phyloP scores from a whole-genome alignment of 768 basidiomycete genomes.

The Lentinula boryana region DNA sequence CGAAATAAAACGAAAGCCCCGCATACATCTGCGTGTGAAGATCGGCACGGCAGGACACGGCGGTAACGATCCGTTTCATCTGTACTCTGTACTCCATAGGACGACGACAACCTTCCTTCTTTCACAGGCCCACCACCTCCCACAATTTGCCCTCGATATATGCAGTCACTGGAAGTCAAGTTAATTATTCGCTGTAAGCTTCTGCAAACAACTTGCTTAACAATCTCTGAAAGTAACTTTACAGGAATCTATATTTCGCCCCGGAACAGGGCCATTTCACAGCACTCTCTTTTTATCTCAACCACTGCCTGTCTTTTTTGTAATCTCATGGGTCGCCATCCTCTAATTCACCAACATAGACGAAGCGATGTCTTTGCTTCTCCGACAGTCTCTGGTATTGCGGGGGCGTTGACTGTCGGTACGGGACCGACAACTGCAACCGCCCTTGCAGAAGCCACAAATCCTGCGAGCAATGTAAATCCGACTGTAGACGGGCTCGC shows the following conservation, averaged over 20 bases:
- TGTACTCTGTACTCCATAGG: too few relatives aligned
- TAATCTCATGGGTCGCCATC: neutral
- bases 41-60: neutral
- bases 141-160: neutral
- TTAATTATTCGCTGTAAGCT: neutral
- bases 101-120: neutral
- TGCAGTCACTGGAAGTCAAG: neutral
- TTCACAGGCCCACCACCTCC: too few relatives aligned
- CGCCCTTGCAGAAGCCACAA: slow-evolving; percentile 13
- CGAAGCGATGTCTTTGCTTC: slow-evolving; percentile 1
- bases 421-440: neutral
- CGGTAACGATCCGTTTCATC: neutral
- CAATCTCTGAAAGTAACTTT: neutral
- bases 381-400: slow-evolving; percentile 16
- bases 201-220: neutral
- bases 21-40: neutral
- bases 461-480: slow-evolving; percentile 1
- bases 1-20: neutral
- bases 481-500: slow-evolving; percentile 11
- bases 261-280: slow-evolving; percentile 3
- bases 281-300: neutral
- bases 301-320: neutral
- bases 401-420: slow-evolving; percentile 6
- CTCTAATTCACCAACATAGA: neutral
- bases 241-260: neutral